A percentile compares a stretch with the other conserved stretches of the same genome.
Conservation (phyloP, 305 asterid genomes). For the Salvia sclarea region DNA sequence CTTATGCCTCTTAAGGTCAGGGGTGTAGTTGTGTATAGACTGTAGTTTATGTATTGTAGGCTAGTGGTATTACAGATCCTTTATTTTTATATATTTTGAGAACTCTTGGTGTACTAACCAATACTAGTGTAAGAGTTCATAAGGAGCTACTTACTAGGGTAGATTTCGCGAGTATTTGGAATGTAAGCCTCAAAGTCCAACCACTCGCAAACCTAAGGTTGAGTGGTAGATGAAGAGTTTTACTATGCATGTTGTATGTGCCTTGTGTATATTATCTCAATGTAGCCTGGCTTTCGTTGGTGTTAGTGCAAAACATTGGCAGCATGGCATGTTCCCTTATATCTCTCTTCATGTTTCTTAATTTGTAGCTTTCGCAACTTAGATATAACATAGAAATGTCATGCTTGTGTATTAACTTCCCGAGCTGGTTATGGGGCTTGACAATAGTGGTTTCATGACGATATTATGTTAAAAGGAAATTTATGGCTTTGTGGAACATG, state of each 20-base stretch:
- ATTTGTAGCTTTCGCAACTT: slow-evolving; percentile 15
- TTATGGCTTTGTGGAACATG: too few relatives aligned
- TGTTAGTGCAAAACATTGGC: background rate
- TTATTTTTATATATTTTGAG: background rate
- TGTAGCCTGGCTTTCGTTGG: slow-evolving; percentile 16
- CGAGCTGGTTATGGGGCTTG: background rate
- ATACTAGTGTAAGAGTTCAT: background rate
- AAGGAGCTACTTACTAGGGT: slow-evolving; percentile 12
- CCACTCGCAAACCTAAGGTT: background rate
- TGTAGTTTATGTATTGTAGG: slow-evolving; percentile 40
- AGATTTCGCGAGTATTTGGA: slow-evolving; percentile 16
- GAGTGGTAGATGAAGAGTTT: slow-evolving; percentile 23
- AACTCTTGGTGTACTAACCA: slow-evolving; percentile 16
- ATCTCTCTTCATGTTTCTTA: background rate
- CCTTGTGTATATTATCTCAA: slow-evolving; percentile 18
- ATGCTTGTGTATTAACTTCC: background rate
- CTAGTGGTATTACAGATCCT: background rate
- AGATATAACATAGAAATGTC: background rate
- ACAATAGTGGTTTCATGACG: background rate
- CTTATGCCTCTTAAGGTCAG: slow-evolving; percentile 30
- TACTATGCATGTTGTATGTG: slow-evolving; percentile 32
- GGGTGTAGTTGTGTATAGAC: slow-evolving; percentile 45
- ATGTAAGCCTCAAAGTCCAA: background rate
- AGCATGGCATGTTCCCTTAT: background rate
- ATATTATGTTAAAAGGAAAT: background rate